These are phyloP conservation scores for Leptographium procerum DNA, from an alignment of 2,329 filamentous ascomycete species.

Conservation along the genomic window DNA sequence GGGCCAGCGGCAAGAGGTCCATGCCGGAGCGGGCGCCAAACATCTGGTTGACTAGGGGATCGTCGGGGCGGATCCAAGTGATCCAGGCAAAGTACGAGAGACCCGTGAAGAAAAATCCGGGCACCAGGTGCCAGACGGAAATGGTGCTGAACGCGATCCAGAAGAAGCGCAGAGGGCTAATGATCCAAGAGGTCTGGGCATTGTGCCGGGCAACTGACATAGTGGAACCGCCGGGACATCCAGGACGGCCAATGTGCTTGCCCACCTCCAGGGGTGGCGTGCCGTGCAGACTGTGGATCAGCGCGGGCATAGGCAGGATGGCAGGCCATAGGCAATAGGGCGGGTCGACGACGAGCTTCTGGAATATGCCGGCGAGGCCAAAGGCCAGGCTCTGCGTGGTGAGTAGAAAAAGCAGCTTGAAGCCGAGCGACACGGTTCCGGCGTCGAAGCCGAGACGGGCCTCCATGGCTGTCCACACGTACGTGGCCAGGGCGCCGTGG, in stretches of 20 bases:
- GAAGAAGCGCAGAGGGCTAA: constrained; percentile 51
- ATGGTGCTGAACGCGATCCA: constrained; percentile 39
- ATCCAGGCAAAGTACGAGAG: constrained; percentile 30
- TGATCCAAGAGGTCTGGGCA: constrained; percentile 50
- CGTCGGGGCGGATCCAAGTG: constrained; percentile 32
- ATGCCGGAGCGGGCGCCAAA: constrained; percentile 30
- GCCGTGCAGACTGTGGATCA: constrained; percentile 52
- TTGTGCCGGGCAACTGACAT: constrained; percentile 30
- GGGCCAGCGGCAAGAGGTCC: constrained; percentile 23
- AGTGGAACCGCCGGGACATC: not conserved
- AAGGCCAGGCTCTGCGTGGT: constrained; percentile 40
- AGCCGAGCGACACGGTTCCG: constrained; percentile 16
- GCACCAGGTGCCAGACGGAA: constrained; percentile 43
- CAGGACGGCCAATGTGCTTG: not conserved
- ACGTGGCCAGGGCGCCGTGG: constrained; percentile 27
- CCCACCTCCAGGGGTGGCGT: not conserved
- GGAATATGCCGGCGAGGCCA: constrained; percentile 34
- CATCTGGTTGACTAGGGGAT: constrained; percentile 29
- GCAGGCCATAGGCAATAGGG: constrained; percentile 40
- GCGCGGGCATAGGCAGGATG: constrained; percentile 41
- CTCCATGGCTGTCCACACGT: constrained; percentile 38
- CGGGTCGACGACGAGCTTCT: constrained; percentile 39
- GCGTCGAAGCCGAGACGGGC: constrained; percentile 32
- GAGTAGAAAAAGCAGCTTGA: not conserved
- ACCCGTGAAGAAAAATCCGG: constrained; percentile 40